These are phyloP conservation scores for Boletus reticulatus DNA, from an alignment of 768 basidiomycete species.

Conservation along the genomic window DNA sequence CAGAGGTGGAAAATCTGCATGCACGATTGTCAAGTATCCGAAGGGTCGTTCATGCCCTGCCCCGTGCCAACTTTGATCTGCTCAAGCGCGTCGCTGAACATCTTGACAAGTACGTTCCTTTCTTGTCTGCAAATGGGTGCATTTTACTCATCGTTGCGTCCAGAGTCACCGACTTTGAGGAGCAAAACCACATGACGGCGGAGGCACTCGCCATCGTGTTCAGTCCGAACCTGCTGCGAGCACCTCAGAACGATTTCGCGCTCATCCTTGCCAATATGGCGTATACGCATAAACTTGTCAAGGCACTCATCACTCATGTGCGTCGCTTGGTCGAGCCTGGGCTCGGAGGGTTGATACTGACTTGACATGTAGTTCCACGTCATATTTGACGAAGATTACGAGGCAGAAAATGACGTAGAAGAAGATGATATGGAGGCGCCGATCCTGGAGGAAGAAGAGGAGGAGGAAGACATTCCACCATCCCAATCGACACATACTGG, in stretches of 20 bases:
- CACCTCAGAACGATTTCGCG: slow-evolving; percentile 75
- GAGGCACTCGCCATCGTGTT: slow-evolving; percentile 85
- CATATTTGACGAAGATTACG: slow-evolving; percentile 74
- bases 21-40: slow-evolving; percentile 64
- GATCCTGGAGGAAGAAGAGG: slow-evolving; percentile 64
- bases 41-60: slow-evolving; percentile 63
- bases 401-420: slow-evolving; percentile 50
- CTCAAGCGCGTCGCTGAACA: slow-evolving; percentile 78
- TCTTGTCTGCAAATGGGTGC: not conserved
- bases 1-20: slow-evolving; percentile 71
- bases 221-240: slow-evolving; percentile 75
- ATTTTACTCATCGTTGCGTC: not conserved
- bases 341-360: not conserved
- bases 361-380: slow-evolving; percentile 47
- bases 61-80: slow-evolving; percentile 74
- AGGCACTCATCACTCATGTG: slow-evolving; percentile 74
- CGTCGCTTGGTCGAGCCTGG: slow-evolving; percentile 25
- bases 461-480: slow-evolving; percentile 37
- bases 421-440: slow-evolving; percentile 67
- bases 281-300: slow-evolving; percentile 70
- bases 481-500: slow-evolving; percentile 23
- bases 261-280: slow-evolving; percentile 82
- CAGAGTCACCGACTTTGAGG: slow-evolving; percentile 87
- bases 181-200: slow-evolving; percentile 87
- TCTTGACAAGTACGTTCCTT: slow-evolving; percentile 59